Evolutionary conservation across 805 yeast genomes (phyloP).

Genomic region (Diddensiella transvaalensis): DNA sequence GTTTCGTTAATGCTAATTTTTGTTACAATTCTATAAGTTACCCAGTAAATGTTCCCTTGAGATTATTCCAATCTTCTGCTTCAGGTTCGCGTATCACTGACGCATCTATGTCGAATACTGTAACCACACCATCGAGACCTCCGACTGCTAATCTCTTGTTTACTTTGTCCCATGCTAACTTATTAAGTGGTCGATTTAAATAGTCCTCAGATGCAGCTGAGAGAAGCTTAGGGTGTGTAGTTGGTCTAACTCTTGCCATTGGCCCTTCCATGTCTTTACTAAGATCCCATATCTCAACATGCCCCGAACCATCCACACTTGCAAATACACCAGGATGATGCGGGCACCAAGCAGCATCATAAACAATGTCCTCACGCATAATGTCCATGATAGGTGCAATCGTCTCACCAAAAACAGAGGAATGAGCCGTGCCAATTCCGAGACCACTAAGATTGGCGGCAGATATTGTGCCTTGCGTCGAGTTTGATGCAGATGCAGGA

Average conservation of each 20-base stretch:
- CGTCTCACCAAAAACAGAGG: slow-evolving; percentile 6
- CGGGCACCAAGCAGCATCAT: slow-evolving; percentile 40
- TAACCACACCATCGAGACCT: slow-evolving; percentile 32
- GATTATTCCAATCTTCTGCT: slow-evolving; percentile 16
- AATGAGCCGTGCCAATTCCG: background rate
- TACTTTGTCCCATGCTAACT: slow-evolving; percentile 31
- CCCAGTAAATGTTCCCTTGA: slow-evolving; percentile 10
- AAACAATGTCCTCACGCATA: slow-evolving; percentile 30
- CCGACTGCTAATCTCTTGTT: slow-evolving; percentile 32
- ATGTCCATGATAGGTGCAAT: slow-evolving; percentile 26
- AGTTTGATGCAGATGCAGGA: background rate
- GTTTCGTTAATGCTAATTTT: too few species aligned
- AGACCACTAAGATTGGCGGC: slow-evolving; percentile 6
- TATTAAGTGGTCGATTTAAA: slow-evolving; percentile 28
- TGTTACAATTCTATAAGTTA: too few species aligned
- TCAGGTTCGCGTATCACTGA: slow-evolving; percentile 8
- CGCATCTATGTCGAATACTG: slow-evolving; percentile 28
- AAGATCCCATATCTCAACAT: slow-evolving; percentile 40
- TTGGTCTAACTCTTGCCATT: slow-evolving; percentile 21
- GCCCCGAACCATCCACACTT: slow-evolving; percentile 33
- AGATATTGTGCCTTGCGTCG: slow-evolving; percentile 1
- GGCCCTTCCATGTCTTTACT: slow-evolving; percentile 30
- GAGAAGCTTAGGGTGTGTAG: background rate
- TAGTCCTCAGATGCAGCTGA: background rate
- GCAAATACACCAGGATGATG: slow-evolving; percentile 34